Conservation (phyloP, 2,329 filamentous ascomycete genomes). For the Endoconidiophora polonica region DNA sequence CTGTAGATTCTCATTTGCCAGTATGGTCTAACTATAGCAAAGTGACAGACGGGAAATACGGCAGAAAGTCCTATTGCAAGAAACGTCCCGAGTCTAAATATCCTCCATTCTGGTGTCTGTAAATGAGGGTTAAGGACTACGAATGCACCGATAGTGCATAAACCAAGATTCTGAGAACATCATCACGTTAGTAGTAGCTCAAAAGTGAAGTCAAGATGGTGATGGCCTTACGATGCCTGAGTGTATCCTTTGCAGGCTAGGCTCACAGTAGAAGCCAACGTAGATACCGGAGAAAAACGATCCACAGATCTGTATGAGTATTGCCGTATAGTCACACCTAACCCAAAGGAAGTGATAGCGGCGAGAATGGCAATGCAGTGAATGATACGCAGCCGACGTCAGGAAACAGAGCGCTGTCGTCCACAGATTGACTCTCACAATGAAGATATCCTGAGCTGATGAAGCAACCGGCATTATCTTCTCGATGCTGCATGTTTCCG, state of each 20-base stretch:
- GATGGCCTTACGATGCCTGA: slow-evolving; percentile 21
- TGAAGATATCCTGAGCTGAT: slow-evolving; percentile 20
- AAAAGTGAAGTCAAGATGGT: neutral
- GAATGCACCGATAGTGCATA: slow-evolving; percentile 20
- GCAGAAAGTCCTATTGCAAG: slow-evolving; percentile 24
- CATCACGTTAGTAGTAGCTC: neutral
- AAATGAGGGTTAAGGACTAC: slow-evolving; percentile 22
- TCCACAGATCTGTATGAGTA: slow-evolving; percentile 23
- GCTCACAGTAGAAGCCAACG: slow-evolving; percentile 24
- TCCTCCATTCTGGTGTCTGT: slow-evolving; percentile 22
- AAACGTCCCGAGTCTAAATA: slow-evolving; percentile 22
- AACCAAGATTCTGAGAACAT: slow-evolving; percentile 19
- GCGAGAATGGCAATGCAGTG: slow-evolving; percentile 24
- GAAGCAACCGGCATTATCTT: slow-evolving; percentile 20
- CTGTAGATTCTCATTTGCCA: slow-evolving; percentile 23
- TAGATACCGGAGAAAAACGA: slow-evolving; percentile 25
- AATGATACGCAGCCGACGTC: slow-evolving; percentile 24
- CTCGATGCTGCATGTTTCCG: slow-evolving; percentile 17
- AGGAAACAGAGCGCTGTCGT: slow-evolving; percentile 22
- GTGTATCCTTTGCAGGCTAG: slow-evolving; percentile 19
- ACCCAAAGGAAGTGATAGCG: slow-evolving; percentile 22
- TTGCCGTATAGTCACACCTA: slow-evolving; percentile 23
- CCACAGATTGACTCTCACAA: slow-evolving; percentile 25
- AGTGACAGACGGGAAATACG: slow-evolving; percentile 24
- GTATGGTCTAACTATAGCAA: slow-evolving; percentile 22